Conservation (phyloP, 2,329 filamentous ascomycete genomes). For the Penicillium verrucosum region DNA sequence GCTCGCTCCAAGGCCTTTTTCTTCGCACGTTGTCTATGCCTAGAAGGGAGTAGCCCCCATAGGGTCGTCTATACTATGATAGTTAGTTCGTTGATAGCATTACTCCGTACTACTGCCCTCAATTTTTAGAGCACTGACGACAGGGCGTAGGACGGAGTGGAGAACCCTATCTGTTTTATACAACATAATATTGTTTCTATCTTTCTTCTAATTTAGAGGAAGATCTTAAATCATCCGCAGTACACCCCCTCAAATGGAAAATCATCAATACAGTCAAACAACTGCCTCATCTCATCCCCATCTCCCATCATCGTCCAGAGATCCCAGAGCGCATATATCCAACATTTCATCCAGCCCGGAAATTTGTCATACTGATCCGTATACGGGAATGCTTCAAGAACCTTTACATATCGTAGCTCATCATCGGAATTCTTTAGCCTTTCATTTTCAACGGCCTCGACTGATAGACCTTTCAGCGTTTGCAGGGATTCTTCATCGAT, state of each 20-base stretch:
- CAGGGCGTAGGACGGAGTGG: too few relatives aligned
- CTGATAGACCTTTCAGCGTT: constrained; percentile 9
- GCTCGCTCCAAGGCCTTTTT: background rate
- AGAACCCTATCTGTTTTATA: too few relatives aligned
- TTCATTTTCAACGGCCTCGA: constrained; percentile 4
- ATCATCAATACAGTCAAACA: constrained; percentile 6
- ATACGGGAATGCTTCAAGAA: constrained; percentile 11
- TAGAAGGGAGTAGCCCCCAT: too few relatives aligned
- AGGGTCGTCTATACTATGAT: too few relatives aligned
- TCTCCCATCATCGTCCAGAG: constrained; percentile 12
- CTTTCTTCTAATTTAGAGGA: too few relatives aligned
- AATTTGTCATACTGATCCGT: constrained; percentile 11
- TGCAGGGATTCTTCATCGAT: constrained; percentile 17
- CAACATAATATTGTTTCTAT: too few relatives aligned
- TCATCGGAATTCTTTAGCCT: background rate
- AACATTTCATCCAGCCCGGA: constrained; percentile 13
- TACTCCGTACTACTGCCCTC: too few relatives aligned
- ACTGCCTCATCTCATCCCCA: constrained; percentile 15
- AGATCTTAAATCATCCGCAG: background rate
- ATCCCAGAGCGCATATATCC: constrained; percentile 7
- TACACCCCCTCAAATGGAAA: constrained; percentile 3
- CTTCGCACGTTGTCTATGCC: background rate
- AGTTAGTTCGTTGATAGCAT: too few relatives aligned
- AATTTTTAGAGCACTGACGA: too few relatives aligned
- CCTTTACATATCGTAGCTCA: constrained; percentile 10